Base-by-base conservation (phyloP, 106 monocot genomes). In the Platanthera zijinensis region DNA sequence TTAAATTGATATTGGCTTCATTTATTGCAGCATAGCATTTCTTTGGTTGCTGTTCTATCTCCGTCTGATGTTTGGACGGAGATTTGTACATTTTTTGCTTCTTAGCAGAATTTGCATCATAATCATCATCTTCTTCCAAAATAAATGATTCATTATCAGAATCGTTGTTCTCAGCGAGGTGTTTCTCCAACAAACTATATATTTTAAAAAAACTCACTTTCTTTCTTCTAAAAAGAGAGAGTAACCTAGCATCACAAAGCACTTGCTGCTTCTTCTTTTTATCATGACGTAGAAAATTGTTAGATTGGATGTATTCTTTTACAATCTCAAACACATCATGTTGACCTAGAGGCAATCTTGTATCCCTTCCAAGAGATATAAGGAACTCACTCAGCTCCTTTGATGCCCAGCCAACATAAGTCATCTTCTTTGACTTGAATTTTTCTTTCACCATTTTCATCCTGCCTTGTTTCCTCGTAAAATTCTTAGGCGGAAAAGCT, bases 401-500 rank as follows among this genome's bases (percentile, higher is more conserved):
- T 51, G 95, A 88, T 30, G 83, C 95, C 95, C 95, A 92, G 9
- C 89, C 84, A 69, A 73, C 74, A 61, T 78, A 92, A 2, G 52
- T 71, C 63, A 52, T 85, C 74, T 78, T 89, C 75, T 74, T 89
- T 51, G 81, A 79, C 78, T 75, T 79, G 19, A 7, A 72, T 74
- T 79, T 85, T 76, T 84, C 89, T 11, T 52, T 18, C 39, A 69
- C 14, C 46, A 72, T 49, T 76, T 59, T 80, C 39, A 15, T 45
- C 70, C 54, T 74, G 52, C 52, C 32, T 45, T 53, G 32, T 80
- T 69, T 75, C 10, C 4, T 50, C 50, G 74, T 82, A 19, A 61
- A 50, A 18, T 72, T 52, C 10, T 64, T 64, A 51, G 73, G 59
- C 8, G 80, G 22, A 10, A 80, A 74, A 28, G 11, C 56, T 18